phyloP scores from a whole-genome alignment of 495 filamentous ascomycete genomes.

The Podospora didyma region DNA sequence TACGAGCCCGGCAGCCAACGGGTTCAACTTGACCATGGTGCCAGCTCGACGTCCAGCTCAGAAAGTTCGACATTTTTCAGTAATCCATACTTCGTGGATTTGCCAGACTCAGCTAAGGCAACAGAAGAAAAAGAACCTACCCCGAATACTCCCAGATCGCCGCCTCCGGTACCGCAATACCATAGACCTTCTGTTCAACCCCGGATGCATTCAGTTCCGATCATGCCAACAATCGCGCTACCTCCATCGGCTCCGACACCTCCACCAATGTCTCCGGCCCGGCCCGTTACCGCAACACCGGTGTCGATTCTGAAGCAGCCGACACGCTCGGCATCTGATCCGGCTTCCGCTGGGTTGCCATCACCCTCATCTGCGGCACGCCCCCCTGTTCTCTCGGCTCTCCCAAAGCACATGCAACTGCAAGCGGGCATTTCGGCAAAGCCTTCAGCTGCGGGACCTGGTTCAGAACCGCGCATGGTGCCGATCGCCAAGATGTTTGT shows the following conservation, averaged over 20 bases:
- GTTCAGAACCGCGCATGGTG: constrained; percentile 10
- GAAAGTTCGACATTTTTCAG: background rate
- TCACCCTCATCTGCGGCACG: background rate
- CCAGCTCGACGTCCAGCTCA: background rate
- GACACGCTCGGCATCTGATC: constrained; percentile 11
- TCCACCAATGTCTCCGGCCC: constrained; percentile 1
- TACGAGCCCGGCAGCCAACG: background rate
- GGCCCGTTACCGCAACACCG: constrained; percentile 7
- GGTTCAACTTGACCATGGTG: background rate
- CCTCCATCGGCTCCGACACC: constrained; percentile 1
- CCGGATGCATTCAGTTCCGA: background rate
- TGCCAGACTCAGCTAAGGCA: background rate
- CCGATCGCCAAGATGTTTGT: constrained; percentile 72
- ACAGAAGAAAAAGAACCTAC: background rate
- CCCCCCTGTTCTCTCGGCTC: constrained; percentile 16
- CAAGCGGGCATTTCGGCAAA: constrained; percentile 15
- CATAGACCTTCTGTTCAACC: background rate
- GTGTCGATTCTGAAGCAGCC: constrained; percentile 31
- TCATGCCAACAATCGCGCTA: background rate
- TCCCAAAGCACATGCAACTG: constrained; percentile 32
- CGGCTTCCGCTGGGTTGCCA: background rate
- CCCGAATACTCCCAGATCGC: background rate
- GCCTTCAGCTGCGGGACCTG: constrained; percentile 2
- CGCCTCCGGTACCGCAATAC: background rate
- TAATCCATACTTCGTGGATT: constrained; percentile 10